phyloP scores from a whole-genome alignment of 768 basidiomycete species.

The Lyophyllum atratum region DNA sequence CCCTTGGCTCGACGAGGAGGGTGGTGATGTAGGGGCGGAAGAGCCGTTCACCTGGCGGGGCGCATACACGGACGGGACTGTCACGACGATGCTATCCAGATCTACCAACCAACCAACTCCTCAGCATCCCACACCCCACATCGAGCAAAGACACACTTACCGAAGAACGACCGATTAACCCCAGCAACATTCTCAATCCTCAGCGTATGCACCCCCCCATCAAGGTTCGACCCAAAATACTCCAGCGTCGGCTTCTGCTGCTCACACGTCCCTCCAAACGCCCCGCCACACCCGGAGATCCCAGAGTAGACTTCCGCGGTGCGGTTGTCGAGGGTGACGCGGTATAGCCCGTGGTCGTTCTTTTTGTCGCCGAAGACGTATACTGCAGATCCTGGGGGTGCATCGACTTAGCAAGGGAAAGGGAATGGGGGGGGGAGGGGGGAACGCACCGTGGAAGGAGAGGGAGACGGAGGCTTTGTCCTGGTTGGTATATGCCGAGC shows the following conservation, averaged over 20 bases:
- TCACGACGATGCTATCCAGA: slow-evolving; percentile 45
- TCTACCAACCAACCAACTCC: no score
- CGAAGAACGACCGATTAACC: slow-evolving; percentile 45
- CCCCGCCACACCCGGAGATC: slow-evolving; percentile 48
- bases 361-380: slow-evolving; percentile 52
- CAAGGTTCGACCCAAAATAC: slow-evolving; percentile 45
- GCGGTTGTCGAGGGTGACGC: slow-evolving; percentile 37
- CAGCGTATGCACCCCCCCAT: slow-evolving; percentile 36
- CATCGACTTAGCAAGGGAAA: no score
- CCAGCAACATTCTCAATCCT: slow-evolving; percentile 42
- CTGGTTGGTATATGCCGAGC: slow-evolving; percentile 41
- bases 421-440: no score
- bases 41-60: slow-evolving; percentile 30
- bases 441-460: slow-evolving; percentile 40
- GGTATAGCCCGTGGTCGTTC: slow-evolving; percentile 49
- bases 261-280: slow-evolving; percentile 46
- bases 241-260: slow-evolving; percentile 43
- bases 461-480: slow-evolving; percentile 41
- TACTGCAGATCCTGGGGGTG: slow-evolving; percentile 38
- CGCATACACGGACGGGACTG: slow-evolving; percentile 41
- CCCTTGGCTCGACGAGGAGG: slow-evolving; percentile 1
- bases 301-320: slow-evolving; percentile 37
- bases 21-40: not conserved
- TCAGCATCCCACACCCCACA: not conserved
- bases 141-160: slow-evolving; percentile 22